Conservation (phyloP, 352 stramenopile species). For the Globisporangium lucens region DNA sequence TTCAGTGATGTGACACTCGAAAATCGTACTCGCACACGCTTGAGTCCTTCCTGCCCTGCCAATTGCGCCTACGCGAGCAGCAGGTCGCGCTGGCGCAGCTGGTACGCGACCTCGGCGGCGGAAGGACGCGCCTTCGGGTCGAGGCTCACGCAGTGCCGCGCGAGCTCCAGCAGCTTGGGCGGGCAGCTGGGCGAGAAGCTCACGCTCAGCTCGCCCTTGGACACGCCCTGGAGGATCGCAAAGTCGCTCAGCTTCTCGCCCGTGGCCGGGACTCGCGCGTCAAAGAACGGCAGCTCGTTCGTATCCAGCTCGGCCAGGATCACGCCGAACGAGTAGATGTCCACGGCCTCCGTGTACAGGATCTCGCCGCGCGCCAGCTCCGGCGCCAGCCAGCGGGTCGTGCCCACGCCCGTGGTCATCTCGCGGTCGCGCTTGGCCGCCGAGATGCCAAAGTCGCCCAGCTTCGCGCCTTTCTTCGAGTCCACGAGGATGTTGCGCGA, state of each 20-base stretch:
- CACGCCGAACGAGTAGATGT: constrained; percentile 68
- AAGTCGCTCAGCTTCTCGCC: constrained; percentile 56
- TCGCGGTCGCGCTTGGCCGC: constrained; percentile 45
- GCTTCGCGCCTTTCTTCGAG: constrained; percentile 56
- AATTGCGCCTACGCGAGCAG: constrained; percentile 26
- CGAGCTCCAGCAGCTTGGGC: constrained; percentile 42
- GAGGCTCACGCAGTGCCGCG: constrained; percentile 46
- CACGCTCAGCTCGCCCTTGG: constrained; percentile 37
- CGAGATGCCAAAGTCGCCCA: constrained; percentile 69
- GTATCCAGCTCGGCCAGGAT: constrained; percentile 70
- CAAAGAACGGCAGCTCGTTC: constrained; percentile 59
- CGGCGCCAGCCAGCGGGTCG: constrained; percentile 56
- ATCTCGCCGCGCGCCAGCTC: constrained; percentile 59
- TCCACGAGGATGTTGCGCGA: constrained; percentile 71
- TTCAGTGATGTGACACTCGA: not conserved
- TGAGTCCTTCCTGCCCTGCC: not conserved
- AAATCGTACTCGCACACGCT: not conserved
- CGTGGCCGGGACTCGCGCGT: constrained; percentile 25
- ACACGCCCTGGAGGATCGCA: constrained; percentile 52
- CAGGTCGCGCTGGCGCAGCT: constrained; percentile 51
- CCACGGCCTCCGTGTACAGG: constrained; percentile 61
- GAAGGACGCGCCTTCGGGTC: constrained; percentile 49
- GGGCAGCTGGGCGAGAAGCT: constrained; percentile 39
- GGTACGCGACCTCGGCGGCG: constrained; percentile 56
- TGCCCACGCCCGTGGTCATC: constrained; percentile 66